phyloP scores from a whole-genome alignment of 2,329 filamentous ascomycete species.

The Cytospora schulzeri region DNA sequence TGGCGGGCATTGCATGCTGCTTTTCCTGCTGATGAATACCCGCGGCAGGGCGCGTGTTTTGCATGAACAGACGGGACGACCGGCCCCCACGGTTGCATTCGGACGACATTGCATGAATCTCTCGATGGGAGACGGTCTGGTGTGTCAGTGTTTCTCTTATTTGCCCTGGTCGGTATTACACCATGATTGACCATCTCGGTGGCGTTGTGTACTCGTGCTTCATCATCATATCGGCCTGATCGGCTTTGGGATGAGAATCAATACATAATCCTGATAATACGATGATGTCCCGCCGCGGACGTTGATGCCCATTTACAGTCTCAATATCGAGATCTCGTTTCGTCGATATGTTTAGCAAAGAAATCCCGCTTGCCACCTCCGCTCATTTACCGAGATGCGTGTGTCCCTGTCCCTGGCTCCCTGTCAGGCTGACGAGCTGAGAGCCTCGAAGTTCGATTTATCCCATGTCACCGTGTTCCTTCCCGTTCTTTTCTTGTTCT shows the following conservation, averaged over 20 bases:
- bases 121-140: constrained; percentile 1
- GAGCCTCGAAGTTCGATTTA: not conserved
- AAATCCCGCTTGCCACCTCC: constrained; percentile 9
- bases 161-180: constrained; percentile 11
- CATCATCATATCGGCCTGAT: constrained; percentile 5
- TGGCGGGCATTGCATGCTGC: not conserved
- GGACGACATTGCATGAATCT: constrained; percentile 17
- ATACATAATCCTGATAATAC: not conserved
- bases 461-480: not conserved
- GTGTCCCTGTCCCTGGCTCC: not conserved
- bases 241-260: not conserved
- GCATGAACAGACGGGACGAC: constrained; percentile 19
- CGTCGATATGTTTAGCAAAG: constrained; percentile 18
- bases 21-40: not conserved
- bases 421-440: not conserved
- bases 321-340: constrained; percentile 23
- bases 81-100: constrained; percentile 16
- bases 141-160: constrained; percentile 2
- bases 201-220: constrained; percentile 4
- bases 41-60: constrained; percentile 5
- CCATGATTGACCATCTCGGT: not conserved
- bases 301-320: constrained; percentile 13
- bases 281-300: constrained; percentile 9
- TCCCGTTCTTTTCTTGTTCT: constrained; percentile 17
- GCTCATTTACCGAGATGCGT: constrained; percentile 10